Evolutionary conservation across 176 grass and related monocot genomes (phyloP).

Genomic region (Lolium perenne): DNA sequence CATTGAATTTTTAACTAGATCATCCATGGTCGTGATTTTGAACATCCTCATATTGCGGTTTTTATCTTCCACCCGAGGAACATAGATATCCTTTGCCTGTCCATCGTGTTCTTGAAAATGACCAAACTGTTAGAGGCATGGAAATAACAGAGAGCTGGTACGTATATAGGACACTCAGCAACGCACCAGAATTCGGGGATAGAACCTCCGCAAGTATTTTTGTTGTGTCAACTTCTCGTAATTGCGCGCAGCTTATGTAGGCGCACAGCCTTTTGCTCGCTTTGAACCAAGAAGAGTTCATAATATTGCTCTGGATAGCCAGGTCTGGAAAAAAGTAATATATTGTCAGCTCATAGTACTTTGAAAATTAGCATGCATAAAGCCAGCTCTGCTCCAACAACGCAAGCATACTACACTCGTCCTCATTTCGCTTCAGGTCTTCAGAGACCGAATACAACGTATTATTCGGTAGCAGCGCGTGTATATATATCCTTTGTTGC

Average conservation of each 20-base stretch:
- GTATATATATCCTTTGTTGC: no score
- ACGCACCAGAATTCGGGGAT: slow-evolving; percentile 56
- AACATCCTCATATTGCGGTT: slow-evolving; percentile 96
- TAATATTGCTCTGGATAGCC: slow-evolving; percentile 72
- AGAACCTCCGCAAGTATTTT: slow-evolving; percentile 66
- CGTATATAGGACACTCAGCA: slow-evolving; percentile 45
- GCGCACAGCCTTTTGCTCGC: slow-evolving; percentile 68
- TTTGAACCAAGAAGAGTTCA: slow-evolving; percentile 90
- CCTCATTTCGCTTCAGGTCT: not conserved
- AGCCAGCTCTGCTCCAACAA: not conserved
- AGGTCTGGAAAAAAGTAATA: slow-evolving; percentile 56
- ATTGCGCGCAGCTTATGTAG: slow-evolving; percentile 76
- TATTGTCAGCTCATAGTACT: not conserved
- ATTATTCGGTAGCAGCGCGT: no score
- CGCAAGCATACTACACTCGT: not conserved
- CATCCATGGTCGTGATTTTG: slow-evolving; percentile 78
- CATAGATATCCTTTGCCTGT: slow-evolving; percentile 77
- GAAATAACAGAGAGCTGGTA: not conserved
- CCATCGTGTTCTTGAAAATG: slow-evolving; percentile 53
- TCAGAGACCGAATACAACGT: no score
- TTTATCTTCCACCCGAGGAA: slow-evolving; percentile 91
- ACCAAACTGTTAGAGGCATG: slow-evolving; percentile 35
- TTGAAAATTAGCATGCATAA: not conserved
- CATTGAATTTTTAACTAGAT: slow-evolving; percentile 92
- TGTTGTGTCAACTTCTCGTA: slow-evolving; percentile 91